Conservation (phyloP, 352 stramenopile genomes). For the Pythium insidiosum region DNA sequence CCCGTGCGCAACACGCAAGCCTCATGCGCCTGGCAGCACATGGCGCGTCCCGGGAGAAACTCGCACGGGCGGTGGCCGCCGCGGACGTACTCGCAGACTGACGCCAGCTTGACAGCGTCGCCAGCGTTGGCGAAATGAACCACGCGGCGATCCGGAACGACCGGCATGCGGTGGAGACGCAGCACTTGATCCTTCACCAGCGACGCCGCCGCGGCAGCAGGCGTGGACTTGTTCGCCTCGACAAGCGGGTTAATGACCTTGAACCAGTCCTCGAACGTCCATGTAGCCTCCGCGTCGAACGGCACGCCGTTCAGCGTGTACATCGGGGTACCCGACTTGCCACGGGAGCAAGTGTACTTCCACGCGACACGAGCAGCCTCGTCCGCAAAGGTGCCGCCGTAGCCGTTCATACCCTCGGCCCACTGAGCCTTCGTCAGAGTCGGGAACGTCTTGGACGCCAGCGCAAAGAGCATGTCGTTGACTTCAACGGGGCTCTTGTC, state of each 20-base stretch:
- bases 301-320: constrained; percentile 78
- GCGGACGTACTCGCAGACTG: constrained; percentile 24
- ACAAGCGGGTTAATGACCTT: constrained; percentile 39
- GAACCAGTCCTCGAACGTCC: constrained; percentile 45
- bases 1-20: constrained; percentile 55
- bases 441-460: constrained; percentile 66
- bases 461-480: constrained; percentile 35
- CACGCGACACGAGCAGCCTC: constrained; percentile 46
- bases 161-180: constrained; percentile 29
- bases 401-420: constrained; percentile 64
- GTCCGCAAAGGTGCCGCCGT: constrained; percentile 64
- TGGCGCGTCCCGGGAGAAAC: constrained; percentile 49
- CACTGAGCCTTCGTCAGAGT: constrained; percentile 53
- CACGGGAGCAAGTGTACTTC: constrained; percentile 78
- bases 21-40: constrained; percentile 68
- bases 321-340: constrained; percentile 64
- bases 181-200: constrained; percentile 16
- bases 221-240: constrained; percentile 15
- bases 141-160: constrained; percentile 43
- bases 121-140: constrained; percentile 31
- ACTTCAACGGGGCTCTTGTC: constrained; percentile 66
- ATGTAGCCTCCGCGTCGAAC: constrained; percentile 38
- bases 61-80: constrained; percentile 47
- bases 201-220: neutral
- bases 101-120: constrained; percentile 23